phyloP scores from a whole-genome alignment of 2,329 filamentous ascomycete species.

The Aspergillus awamori region DNA sequence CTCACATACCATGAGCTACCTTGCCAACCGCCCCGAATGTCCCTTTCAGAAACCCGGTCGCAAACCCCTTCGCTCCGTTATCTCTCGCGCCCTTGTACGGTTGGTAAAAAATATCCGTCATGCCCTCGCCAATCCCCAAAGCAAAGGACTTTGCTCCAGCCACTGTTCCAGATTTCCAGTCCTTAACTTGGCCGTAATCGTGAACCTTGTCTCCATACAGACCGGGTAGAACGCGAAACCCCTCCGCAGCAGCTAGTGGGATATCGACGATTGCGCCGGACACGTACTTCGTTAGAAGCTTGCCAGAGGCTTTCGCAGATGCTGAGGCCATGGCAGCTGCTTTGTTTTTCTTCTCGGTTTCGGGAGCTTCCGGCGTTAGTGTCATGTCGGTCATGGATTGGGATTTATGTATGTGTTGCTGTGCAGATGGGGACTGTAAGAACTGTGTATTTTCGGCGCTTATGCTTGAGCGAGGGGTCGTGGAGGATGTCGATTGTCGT shows the following conservation, averaged over 20 bases:
- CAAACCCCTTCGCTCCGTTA: not conserved
- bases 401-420: not conserved
- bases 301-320: not conserved
- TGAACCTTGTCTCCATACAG: not conserved
- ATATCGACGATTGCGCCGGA: not conserved
- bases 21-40: not conserved
- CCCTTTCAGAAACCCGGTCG: not conserved
- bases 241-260: not conserved
- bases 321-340: not conserved
- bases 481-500: too few species aligned
- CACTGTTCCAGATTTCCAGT: not conserved
- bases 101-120: not conserved
- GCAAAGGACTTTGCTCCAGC: not conserved
- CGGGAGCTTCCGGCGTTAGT: too few species aligned
- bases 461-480: too few species aligned
- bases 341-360: not conserved
- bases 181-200: not conserved
- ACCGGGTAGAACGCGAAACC: not conserved
- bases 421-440: too few species aligned
- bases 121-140: not conserved
- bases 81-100: not conserved
- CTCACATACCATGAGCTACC: not conserved
- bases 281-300: not conserved
- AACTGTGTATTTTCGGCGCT: too few species aligned
- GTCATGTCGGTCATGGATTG: not conserved